Conservation (phyloP, 2,329 filamentous ascomycete species). For the Lecanoromycetidae sp. region DNA sequence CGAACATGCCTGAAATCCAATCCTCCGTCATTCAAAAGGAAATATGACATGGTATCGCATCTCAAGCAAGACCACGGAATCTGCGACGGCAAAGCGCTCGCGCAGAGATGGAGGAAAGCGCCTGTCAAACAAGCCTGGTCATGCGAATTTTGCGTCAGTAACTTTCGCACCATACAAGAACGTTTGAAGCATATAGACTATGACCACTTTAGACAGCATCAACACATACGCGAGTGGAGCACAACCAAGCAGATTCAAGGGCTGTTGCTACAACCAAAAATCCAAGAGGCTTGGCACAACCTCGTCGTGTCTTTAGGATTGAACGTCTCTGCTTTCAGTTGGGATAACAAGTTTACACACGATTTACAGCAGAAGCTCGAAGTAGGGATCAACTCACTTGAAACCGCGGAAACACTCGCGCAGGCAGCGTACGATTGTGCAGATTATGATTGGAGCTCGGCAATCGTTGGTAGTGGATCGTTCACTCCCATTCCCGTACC, state of each 20-base stretch:
- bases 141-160: constrained; percentile 4
- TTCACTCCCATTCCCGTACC: too few species aligned
- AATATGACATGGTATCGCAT: constrained; percentile 2
- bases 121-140: constrained; percentile 5
- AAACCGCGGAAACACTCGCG: too few species aligned
- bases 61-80: constrained; percentile 4
- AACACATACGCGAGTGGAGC: not conserved
- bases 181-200: constrained; percentile 6
- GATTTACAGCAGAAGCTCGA: too few species aligned
- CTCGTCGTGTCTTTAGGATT: too few species aligned
- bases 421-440: too few species aligned
- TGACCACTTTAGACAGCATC: not conserved
- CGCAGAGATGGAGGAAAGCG: not conserved
- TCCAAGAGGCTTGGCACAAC: not conserved
- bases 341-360: too few species aligned
- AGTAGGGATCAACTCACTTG: too few species aligned
- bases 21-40: not conserved
- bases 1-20: not conserved
- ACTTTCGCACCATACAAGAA: not conserved
- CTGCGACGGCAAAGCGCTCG: not conserved
- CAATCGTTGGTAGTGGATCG: too few species aligned
- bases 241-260: not conserved
- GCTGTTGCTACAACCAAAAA: not conserved
- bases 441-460: too few species aligned
- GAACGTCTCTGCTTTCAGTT: too few species aligned